Conservation (phyloP, 192 early-diverging fungal genomes). For the Entophlyctis helioformis region DNA sequence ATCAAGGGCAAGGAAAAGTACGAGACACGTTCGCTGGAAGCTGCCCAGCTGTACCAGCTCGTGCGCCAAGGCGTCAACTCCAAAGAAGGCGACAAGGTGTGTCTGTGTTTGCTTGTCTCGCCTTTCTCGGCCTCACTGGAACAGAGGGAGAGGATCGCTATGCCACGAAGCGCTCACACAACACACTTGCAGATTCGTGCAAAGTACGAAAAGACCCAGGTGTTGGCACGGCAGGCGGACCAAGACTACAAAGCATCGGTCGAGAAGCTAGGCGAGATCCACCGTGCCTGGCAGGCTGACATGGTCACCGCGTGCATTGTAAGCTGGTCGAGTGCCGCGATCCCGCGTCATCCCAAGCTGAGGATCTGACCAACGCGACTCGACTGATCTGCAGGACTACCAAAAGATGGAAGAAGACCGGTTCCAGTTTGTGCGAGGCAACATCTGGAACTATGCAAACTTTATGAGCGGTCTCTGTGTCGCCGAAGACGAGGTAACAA, state of each 20-base stretch:
- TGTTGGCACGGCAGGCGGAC: constrained; percentile 27
- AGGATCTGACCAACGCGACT: not conserved
- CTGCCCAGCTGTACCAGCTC: constrained; percentile 5
- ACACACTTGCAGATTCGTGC: constrained; percentile 10
- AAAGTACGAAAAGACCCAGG: constrained; percentile 22
- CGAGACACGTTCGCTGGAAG: constrained; percentile 29
- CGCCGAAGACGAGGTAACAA: constrained; percentile 31
- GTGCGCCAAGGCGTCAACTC: constrained; percentile 6
- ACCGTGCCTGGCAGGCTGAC: constrained; percentile 31
- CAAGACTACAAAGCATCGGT: constrained; percentile 28
- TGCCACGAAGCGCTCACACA: not conserved
- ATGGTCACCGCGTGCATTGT: constrained; percentile 25
- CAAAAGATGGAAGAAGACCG: constrained; percentile 42
- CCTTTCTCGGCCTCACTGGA: too few species aligned
- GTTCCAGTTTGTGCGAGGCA: constrained; percentile 30
- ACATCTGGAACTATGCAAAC: constrained; percentile 43
- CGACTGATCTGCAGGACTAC: constrained; percentile 18
- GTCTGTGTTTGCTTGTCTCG: constrained; percentile 1
- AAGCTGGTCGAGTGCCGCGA: not conserved
- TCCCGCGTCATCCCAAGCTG: not conserved
- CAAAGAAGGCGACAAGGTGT: constrained; percentile 31
- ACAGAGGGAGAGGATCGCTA: not conserved
- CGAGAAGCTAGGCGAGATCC: constrained; percentile 30
- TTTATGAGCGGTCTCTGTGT: constrained; percentile 40
- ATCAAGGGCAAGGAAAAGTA: constrained; percentile 32